These are phyloP conservation scores for Diutina rugosa DNA, from an alignment of 1,139 yeast species.

Conservation along the genomic window DNA sequence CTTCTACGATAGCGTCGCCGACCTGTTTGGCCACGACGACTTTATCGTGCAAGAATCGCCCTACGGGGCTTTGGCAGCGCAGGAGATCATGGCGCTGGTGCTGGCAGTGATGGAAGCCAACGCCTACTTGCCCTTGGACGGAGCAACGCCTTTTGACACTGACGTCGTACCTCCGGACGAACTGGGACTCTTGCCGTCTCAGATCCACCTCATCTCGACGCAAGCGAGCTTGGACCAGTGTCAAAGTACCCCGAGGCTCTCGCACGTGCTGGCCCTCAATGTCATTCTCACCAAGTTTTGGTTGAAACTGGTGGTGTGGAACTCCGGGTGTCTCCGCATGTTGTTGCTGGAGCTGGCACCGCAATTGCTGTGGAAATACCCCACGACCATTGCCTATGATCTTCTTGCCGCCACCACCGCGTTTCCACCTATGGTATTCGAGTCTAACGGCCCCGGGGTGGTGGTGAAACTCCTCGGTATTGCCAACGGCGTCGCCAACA, in stretches of 20 bases:
- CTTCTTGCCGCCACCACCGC: not conserved
- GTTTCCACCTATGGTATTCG: not conserved
- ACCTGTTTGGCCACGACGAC: not conserved
- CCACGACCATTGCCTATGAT: not conserved
- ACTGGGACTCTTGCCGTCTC: conserved; percentile 10
- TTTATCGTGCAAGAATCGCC: not conserved
- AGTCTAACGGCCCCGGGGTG: conserved; percentile 1
- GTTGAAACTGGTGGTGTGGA: not conserved
- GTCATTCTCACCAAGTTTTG: not conserved
- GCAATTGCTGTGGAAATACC: not conserved
- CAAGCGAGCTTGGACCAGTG: not conserved
- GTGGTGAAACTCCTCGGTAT: not conserved
- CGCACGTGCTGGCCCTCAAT: not conserved
- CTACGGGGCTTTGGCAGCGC: not conserved
- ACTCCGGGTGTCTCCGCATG: not conserved
- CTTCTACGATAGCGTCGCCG: not conserved
- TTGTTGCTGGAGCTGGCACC: not conserved
- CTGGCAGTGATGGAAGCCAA: conserved; percentile 7
- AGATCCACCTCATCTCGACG: conserved; percentile 5
- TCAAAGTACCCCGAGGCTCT: not conserved
- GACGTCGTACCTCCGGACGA: conserved; percentile 4
- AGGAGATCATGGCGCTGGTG: conserved; percentile 7
- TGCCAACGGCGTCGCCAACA: not conserved
- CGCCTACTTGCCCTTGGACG: not conserved
- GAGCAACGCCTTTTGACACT: not conserved